A percentile compares a stretch with the other conserved stretches of the same genome.
These are phyloP conservation scores for Magnaporthales sp. DNA, from an alignment of 2,329 filamentous ascomycete species.

Conservation along the genomic window DNA sequence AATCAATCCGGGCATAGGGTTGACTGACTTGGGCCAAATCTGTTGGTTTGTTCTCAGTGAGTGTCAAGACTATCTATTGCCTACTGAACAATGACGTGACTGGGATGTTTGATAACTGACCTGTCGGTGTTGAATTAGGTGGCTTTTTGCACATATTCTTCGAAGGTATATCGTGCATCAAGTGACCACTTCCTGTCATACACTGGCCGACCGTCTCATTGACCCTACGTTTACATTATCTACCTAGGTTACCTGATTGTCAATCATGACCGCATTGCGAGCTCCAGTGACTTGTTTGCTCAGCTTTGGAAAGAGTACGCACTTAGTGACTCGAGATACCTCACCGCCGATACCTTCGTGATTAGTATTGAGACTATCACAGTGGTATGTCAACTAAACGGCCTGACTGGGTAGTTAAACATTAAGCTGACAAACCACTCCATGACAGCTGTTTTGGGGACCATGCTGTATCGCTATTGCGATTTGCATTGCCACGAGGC, in stretches of 20 bases:
- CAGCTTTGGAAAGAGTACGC: conserved; percentile 94
- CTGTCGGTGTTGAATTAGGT: conserved; percentile 26
- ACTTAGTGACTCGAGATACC: conserved; percentile 77
- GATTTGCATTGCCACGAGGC: conserved; percentile 31
- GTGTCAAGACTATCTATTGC: conserved; percentile 13
- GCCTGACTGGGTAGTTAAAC: background rate
- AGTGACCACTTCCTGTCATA: background rate
- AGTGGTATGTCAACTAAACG: conserved; percentile 42
- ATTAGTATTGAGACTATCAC: conserved; percentile 83
- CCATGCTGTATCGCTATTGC: conserved; percentile 46
- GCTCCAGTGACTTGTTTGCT: conserved; percentile 63
- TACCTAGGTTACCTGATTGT: conserved; percentile 62
- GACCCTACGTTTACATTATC: background rate
- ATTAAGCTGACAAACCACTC: background rate
- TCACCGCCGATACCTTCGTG: conserved; percentile 75
- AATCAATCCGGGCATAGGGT: conserved; percentile 21
- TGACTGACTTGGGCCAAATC: conserved; percentile 32
- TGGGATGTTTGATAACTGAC: background rate
- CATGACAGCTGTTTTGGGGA: conserved; percentile 42
- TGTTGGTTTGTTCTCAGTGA: conserved; percentile 49
- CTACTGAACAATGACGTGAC: too few species aligned
- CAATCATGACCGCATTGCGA: conserved; percentile 57
- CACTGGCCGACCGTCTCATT: background rate
- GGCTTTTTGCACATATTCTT: conserved; percentile 72
- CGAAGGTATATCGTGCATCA: conserved; percentile 46